phyloP scores from a whole-genome alignment of 805 yeast genomes.

The Saturnispora gosingensis region DNA sequence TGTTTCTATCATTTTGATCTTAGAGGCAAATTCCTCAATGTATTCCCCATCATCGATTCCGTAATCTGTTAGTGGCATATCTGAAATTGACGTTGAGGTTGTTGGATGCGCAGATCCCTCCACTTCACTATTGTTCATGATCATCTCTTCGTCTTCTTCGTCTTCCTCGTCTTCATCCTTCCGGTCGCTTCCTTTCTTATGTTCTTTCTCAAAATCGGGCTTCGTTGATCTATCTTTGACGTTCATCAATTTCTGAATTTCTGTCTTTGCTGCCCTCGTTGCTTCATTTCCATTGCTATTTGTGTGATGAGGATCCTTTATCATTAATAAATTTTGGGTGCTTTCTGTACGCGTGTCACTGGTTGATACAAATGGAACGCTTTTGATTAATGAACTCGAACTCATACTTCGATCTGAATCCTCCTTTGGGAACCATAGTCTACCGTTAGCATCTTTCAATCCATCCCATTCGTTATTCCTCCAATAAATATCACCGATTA shows the following conservation, averaged over 20 bases:
- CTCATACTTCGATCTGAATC: background rate
- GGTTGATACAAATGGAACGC: background rate
- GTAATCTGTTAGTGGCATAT: background rate
- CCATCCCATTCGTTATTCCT: conserved; percentile 44
- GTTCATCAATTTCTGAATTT: background rate
- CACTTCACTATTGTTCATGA: background rate
- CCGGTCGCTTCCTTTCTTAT: background rate
- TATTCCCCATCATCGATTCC: conserved; percentile 1
- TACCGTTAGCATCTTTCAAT: conserved; percentile 35
- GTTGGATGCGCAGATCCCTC: background rate
- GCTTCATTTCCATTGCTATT: background rate
- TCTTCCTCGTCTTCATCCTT: background rate
- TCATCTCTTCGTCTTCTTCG: background rate
- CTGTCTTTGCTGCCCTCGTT: background rate
- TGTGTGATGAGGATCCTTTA: background rate
- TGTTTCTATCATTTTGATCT: conserved; percentile 2
- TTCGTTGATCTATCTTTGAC: background rate
- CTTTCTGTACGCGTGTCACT: background rate
- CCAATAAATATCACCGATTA: conserved; percentile 50
- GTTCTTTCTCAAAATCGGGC: background rate
- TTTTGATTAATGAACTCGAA: background rate
- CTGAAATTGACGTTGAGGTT: background rate
- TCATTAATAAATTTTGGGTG: background rate
- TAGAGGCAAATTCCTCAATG: conserved; percentile 1
- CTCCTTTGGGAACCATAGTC: conserved; percentile 35